Evolutionary conservation across 2,329 filamentous ascomycete species (phyloP).

Genomic region (Xylaria sp.): DNA sequence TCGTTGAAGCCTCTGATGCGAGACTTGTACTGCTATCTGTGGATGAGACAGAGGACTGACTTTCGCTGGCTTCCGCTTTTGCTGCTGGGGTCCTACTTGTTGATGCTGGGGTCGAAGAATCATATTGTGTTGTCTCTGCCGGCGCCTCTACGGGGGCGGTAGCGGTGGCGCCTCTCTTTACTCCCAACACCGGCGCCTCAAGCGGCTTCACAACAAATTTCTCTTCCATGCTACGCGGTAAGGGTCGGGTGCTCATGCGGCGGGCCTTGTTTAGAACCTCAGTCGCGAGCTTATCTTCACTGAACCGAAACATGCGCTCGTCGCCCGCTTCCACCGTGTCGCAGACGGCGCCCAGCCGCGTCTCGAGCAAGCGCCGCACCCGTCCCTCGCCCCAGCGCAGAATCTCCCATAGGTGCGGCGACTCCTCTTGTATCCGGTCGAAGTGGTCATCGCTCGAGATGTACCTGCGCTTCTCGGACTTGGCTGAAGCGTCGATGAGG

Average conservation of each 20-base stretch:
- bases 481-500: conserved; percentile 56
- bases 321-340: conserved; percentile 85
- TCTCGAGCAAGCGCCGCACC: conserved; percentile 65
- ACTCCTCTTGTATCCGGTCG: conserved; percentile 66
- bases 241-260: conserved; percentile 68
- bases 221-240: conserved; percentile 86
- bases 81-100: conserved; percentile 43
- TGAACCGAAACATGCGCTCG: conserved; percentile 86
- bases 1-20: conserved; percentile 56
- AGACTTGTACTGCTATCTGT: conserved; percentile 50
- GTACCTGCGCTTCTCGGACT: conserved; percentile 67
- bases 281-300: conserved; percentile 72
- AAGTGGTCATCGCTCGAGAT: conserved; percentile 77
- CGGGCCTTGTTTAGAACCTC: conserved; percentile 77
- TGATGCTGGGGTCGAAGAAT: conserved; percentile 35
- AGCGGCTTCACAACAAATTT: conserved; percentile 81
- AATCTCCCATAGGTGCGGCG: conserved; percentile 68
- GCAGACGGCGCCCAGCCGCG: conserved; percentile 76
- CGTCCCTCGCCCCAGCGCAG: conserved; percentile 58
- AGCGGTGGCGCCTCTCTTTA: conserved; percentile 65
- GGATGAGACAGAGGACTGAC: conserved; percentile 54
- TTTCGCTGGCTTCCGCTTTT: conserved; percentile 51
- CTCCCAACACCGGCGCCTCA: conserved; percentile 77
- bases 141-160: conserved; percentile 31
- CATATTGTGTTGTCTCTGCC: conserved; percentile 28